Evolutionary conservation across 768 basidiomycete genomes (phyloP).

Genomic region (Coprinopsis cinerea): DNA sequence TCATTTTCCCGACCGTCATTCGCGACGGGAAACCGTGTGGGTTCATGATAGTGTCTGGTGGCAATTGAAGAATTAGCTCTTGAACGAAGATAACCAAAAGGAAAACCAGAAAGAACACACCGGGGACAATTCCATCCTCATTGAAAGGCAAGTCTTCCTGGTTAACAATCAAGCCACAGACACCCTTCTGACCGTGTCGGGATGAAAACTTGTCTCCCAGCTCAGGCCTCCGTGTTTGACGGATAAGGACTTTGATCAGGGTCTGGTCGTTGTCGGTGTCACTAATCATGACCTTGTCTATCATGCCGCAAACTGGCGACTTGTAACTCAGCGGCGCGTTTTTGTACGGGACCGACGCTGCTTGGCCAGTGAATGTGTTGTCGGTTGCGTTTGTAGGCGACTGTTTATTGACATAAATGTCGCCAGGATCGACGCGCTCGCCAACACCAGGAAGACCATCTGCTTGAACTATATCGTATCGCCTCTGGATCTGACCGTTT

Average conservation of each 20-base stretch:
- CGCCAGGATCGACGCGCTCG: constrained; percentile 86
- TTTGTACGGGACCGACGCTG: constrained; percentile 81
- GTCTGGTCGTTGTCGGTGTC: constrained; percentile 97
- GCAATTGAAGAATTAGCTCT: constrained; percentile 13
- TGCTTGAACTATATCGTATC: constrained; percentile 84
- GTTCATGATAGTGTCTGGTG: constrained; percentile 95
- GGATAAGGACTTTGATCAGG: constrained; percentile 93
- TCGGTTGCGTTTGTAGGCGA: constrained; percentile 92
- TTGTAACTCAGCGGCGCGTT: constrained; percentile 93
- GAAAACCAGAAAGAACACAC: constrained; percentile 34
- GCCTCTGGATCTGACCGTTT: constrained; percentile 71
- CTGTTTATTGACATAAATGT: constrained; percentile 97
- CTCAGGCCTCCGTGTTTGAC: constrained; percentile 94
- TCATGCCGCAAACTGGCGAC: constrained; percentile 85
- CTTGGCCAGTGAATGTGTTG: constrained; percentile 81
- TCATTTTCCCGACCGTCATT: constrained; percentile 99
- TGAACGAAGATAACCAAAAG: constrained; percentile 6
- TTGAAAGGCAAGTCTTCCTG: constrained; percentile 99
- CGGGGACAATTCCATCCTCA: constrained; percentile 91
- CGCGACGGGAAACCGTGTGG: constrained; percentile 99
- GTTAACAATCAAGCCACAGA: constrained; percentile 97
- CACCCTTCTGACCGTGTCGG: constrained; percentile 97
- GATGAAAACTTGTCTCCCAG: constrained; percentile 99
- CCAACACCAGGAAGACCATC: constrained; percentile 96
- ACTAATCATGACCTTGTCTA: constrained; percentile 97